phyloP scores from a whole-genome alignment of 495 filamentous ascomycete species.

The Neurospora tetraspora region DNA sequence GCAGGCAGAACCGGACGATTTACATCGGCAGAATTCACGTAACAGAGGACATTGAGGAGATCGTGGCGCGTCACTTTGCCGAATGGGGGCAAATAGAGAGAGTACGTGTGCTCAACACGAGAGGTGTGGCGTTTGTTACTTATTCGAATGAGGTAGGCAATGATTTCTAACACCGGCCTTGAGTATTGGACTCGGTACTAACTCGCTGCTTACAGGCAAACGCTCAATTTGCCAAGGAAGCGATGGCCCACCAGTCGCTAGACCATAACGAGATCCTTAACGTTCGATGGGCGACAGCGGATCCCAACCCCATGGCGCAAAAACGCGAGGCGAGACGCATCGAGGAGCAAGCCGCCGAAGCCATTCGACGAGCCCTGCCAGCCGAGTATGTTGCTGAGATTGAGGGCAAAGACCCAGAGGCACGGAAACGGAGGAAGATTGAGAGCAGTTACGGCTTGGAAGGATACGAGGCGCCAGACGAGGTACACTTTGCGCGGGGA shows the following conservation, averaged over 20 bases:
- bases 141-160: slow-evolving; percentile 58
- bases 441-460: slow-evolving; percentile 82
- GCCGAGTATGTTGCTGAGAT: slow-evolving; percentile 88
- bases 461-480: slow-evolving; percentile 91
- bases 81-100: slow-evolving; percentile 92
- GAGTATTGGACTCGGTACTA: background rate
- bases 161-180: background rate
- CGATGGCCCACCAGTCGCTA: slow-evolving; percentile 69
- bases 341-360: slow-evolving; percentile 97
- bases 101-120: slow-evolving; percentile 75
- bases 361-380: slow-evolving; percentile 81
- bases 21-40: slow-evolving; percentile 92
- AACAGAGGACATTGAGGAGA: slow-evolving; percentile 94
- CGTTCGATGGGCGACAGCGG: slow-evolving; percentile 91
- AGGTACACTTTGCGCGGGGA: slow-evolving; percentile 78
- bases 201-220: slow-evolving; percentile 49
- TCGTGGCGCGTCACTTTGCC: slow-evolving; percentile 85
- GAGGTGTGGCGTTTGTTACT: slow-evolving; percentile 88
- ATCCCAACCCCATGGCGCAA: slow-evolving; percentile 92
- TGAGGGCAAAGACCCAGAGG: slow-evolving; percentile 81
- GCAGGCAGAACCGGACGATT: slow-evolving; percentile 82
- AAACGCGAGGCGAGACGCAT: slow-evolving; percentile 81
- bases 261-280: slow-evolving; percentile 91
- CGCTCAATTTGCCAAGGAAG: slow-evolving; percentile 82
- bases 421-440: slow-evolving; percentile 76